These are phyloP conservation scores for Kickxella alabastrina DNA, from an alignment of 192 early-diverging fungal species.

Conservation along the genomic window DNA sequence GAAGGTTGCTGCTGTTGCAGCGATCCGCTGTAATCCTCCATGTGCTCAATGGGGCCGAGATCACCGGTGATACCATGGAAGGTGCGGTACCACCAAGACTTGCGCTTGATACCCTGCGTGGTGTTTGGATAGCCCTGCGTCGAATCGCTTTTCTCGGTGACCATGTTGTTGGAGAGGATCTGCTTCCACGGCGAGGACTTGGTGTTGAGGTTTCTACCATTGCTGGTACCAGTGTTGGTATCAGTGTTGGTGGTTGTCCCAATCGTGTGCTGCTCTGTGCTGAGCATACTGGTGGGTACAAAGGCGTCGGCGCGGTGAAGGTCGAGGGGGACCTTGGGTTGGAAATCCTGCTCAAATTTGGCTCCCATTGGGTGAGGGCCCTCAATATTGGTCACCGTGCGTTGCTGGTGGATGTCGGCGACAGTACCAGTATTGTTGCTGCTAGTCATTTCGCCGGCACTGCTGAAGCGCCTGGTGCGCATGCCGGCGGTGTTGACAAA, in stretches of 20 bases:
- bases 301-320: constrained; percentile 23
- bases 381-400: background rate
- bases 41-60: constrained; percentile 41
- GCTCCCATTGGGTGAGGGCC: background rate
- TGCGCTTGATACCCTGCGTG: constrained; percentile 12
- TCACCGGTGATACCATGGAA: constrained; percentile 17
- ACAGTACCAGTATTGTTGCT: background rate
- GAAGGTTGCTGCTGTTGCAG: background rate
- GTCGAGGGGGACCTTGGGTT: constrained; percentile 10
- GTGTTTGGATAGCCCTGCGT: constrained; percentile 16
- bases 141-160: background rate
- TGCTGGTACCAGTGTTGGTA: background rate
- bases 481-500: background rate
- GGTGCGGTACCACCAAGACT: constrained; percentile 19
- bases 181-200: constrained; percentile 3
- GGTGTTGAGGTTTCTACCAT: background rate
- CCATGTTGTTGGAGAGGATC: background rate
- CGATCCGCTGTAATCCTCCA: background rate
- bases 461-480: background rate
- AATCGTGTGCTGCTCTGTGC: background rate
- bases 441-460: background rate
- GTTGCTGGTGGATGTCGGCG: background rate
- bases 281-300: constrained; percentile 30
- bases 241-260: background rate
- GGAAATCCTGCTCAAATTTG: constrained; percentile 15